Evolutionary conservation across 1,139 yeast genomes (phyloP).

Genomic region (Scheffersomyces cryptocercus): DNA sequence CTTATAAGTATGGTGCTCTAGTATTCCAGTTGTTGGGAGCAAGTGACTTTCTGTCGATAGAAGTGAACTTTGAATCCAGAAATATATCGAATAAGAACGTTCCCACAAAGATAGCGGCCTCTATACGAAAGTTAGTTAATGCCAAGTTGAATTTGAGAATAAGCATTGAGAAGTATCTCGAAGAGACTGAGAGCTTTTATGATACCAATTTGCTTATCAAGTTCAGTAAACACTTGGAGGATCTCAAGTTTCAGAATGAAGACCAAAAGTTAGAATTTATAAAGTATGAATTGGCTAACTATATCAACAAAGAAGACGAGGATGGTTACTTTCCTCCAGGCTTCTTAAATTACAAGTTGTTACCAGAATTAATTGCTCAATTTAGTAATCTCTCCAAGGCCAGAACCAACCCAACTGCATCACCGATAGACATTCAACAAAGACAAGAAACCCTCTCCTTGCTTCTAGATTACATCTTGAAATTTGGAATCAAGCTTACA

Average conservation of each 20-base stretch:
- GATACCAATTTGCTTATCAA: slow-evolving; percentile 39
- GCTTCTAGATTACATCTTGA: slow-evolving; percentile 48
- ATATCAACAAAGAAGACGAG: slow-evolving; percentile 17
- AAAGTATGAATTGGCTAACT: slow-evolving; percentile 40
- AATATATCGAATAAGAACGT: slow-evolving; percentile 7
- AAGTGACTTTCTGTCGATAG: slow-evolving; percentile 11
- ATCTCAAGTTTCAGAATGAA: slow-evolving; percentile 50
- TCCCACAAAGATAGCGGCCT: slow-evolving; percentile 13
- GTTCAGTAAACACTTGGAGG: slow-evolving; percentile 51
- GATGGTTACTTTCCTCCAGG: slow-evolving; percentile 51
- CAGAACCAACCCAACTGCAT: slow-evolving; percentile 23
- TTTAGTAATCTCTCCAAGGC: slow-evolving; percentile 27
- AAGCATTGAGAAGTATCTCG: slow-evolving; percentile 50
- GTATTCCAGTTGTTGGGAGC: slow-evolving; percentile 47
- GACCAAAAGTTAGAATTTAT: slow-evolving; percentile 56
- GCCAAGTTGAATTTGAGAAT: slow-evolving; percentile 41
- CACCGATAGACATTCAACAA: slow-evolving; percentile 31
- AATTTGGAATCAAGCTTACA: slow-evolving; percentile 43
- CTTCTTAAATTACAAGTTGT: slow-evolving; percentile 59
- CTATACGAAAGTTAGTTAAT: slow-evolving; percentile 23
- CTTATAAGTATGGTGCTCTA: slow-evolving; percentile 63
- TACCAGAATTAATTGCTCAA: slow-evolving; percentile 62
- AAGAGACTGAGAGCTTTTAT: slow-evolving; percentile 38
- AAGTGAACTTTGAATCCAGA: slow-evolving; percentile 6
- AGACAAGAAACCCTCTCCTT: slow-evolving; percentile 43